Evolutionary conservation across 176 grass and related monocot genomes (phyloP), one percentile per base, ranked within the genome.

Genomic region (Carex littledalei): DNA sequence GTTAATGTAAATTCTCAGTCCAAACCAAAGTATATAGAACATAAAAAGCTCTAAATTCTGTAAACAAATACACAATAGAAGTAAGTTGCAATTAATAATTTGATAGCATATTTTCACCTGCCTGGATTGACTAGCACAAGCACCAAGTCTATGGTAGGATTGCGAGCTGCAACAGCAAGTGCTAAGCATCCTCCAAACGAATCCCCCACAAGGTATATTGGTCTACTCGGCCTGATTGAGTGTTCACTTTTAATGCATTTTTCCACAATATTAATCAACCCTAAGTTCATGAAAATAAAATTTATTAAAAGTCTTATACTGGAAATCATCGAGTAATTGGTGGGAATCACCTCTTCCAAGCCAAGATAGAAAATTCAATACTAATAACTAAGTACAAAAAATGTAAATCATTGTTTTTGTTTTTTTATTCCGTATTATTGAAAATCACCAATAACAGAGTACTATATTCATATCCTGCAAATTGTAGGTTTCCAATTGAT

Each of bases 41-140:
- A 52, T 24, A 74, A 26, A 24, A 24, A 13, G 18, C 15, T 76
- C 22, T 50, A 78, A 78, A 85, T 61, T 63, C 72, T 67, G 72
- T 13, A 82, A 83, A 59, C n/a, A 43, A 21, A 71, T 83, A 55
- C 52, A 49, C 0, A 67, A 79, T 10, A 18, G 32, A 58, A 80
- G 72, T 32, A 72, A 45, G 17, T 43, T 72, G 8, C 37, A 10
- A 70, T 16, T 39, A 11, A 47, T n/a, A n/a, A n/a, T n/a, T n/a
- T n/a, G n/a, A n/a, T n/a, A n/a, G n/a, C 61, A 92, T 32, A 12
- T 82, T 90, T 88, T 88, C 76, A 91, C 94, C 86, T 93, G 88
- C 95, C 95, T 98, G 95, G 93, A 90, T 98, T 98, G 75, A 90
- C 87, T 87, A 98, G 86, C 68, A 96, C 54, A 45, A 96, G 94